phyloP scores from a whole-genome alignment of 345 rosid species.

The Psidium guajava region DNA sequence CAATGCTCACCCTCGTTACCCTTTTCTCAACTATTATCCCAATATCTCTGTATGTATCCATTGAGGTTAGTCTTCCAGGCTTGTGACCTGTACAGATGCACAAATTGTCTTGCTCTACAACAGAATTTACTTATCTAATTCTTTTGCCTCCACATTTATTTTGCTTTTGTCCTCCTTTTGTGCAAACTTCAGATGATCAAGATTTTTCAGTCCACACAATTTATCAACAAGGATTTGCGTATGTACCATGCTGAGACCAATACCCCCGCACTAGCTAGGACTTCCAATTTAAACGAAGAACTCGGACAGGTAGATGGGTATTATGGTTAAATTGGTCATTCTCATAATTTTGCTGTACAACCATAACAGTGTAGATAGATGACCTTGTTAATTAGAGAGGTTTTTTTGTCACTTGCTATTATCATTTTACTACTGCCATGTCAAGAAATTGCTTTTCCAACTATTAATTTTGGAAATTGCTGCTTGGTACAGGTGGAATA shows the following conservation, averaged over 20 bases:
- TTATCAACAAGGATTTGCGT: constrained; percentile 81
- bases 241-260: constrained; percentile 90
- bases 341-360: background rate
- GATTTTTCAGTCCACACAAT: constrained; percentile 93
- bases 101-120: background rate
- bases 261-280: constrained; percentile 92
- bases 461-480: background rate
- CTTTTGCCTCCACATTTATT: background rate
- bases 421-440: background rate
- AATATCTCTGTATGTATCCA: constrained; percentile 93
- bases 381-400: background rate
- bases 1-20: constrained; percentile 85
- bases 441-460: background rate
- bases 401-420: background rate
- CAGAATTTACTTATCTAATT: background rate
- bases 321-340: background rate
- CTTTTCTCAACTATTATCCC: constrained; percentile 94
- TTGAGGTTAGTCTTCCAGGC: constrained; percentile 51
- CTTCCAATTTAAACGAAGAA: constrained; percentile 98
- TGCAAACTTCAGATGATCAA: constrained; percentile 76
- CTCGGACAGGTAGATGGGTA: constrained; percentile 80
- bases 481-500: constrained; percentile 73
- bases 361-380: background rate
- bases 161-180: constrained; percentile 1
- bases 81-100: constrained; percentile 1